A percentile compares a stretch with the other conserved stretches of the same genome.
Evolutionary conservation across 805 yeast genomes (phyloP).

Genomic region (Yarrowia deformans): DNA sequence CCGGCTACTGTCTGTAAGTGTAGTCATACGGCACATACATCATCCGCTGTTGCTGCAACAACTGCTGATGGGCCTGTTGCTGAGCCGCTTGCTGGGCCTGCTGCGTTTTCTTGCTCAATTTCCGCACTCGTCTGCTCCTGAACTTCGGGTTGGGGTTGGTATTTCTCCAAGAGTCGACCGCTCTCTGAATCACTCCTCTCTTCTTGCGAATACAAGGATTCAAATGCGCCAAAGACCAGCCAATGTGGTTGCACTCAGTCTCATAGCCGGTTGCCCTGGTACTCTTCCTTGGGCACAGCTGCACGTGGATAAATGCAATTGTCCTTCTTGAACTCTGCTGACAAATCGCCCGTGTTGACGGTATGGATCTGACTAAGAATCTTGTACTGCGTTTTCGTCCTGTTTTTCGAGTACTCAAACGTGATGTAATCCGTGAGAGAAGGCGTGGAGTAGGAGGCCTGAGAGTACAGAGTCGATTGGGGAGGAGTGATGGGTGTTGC

Average conservation of each 20-base stretch:
- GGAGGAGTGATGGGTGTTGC: background rate
- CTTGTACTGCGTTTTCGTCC: conserved; percentile 47
- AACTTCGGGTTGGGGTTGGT: conserved; percentile 54
- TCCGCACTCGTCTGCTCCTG: conserved; percentile 56
- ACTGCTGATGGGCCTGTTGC: conserved; percentile 24
- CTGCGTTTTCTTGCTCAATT: conserved; percentile 15
- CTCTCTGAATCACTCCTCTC: conserved; percentile 59
- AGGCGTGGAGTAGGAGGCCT: conserved; percentile 2
- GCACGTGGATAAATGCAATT: conserved; percentile 62
- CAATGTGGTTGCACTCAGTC: conserved; percentile 57
- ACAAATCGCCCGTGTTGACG: conserved; percentile 45
- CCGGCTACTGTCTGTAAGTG: background rate
- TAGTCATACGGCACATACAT: conserved; percentile 10
- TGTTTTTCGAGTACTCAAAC: conserved; percentile 50
- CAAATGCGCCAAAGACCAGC: conserved; percentile 57
- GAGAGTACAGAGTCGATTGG: background rate
- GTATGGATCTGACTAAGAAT: conserved; percentile 51
- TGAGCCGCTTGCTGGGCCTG: conserved; percentile 27
- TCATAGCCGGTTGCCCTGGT: conserved; percentile 60
- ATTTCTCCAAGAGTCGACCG: conserved; percentile 62
- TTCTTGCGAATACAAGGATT: conserved; percentile 56
- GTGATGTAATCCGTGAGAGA: conserved; percentile 43
- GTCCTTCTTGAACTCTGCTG: conserved; percentile 50
- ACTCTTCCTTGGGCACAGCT: conserved; percentile 53
- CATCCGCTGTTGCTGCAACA: conserved; percentile 33